These are phyloP conservation scores for Butyriboletus loyo DNA, from an alignment of 768 basidiomycete species.

Conservation along the genomic window DNA sequence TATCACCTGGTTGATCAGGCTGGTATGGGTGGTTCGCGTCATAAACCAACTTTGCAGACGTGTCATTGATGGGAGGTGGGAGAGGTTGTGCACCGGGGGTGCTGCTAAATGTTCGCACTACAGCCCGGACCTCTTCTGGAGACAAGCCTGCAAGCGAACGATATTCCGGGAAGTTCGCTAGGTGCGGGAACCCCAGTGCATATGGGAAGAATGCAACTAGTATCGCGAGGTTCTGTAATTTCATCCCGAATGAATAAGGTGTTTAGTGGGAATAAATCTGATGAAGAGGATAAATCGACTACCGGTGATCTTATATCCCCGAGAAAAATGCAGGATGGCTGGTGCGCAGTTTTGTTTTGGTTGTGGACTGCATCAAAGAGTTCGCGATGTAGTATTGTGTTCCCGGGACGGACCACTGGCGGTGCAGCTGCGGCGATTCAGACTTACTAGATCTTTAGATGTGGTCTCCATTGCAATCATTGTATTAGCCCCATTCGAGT, in stretches of 20 bases:
- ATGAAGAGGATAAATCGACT: background rate
- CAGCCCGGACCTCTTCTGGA: slow-evolving; percentile 10
- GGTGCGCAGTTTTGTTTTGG: background rate
- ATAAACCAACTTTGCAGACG: slow-evolving; percentile 22
- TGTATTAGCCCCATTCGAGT: background rate
- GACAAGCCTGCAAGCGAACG: slow-evolving; percentile 24
- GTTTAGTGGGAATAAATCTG: background rate
- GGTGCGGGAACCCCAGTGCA: slow-evolving; percentile 9
- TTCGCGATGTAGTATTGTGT: background rate
- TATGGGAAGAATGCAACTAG: slow-evolving; percentile 4
- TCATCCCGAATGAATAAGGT: background rate
- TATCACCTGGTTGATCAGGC: slow-evolving; percentile 15
- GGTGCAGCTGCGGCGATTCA: background rate
- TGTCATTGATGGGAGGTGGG: slow-evolving; percentile 22
- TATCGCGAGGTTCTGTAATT: slow-evolving; percentile 3
- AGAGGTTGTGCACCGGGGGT: slow-evolving; percentile 23
- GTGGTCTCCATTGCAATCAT: no score
- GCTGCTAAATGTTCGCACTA: slow-evolving; percentile 11
- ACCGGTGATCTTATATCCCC: background rate
- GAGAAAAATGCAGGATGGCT: background rate
- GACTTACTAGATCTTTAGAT: no score
- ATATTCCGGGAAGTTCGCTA: slow-evolving; percentile 16
- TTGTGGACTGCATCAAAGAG: background rate
- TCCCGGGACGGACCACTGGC: background rate
- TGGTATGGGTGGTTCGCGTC: slow-evolving; percentile 18